These are phyloP conservation scores for Herpetospermum pedunculosum DNA, from an alignment of 306 rosid species.

Conservation along the genomic window DNA sequence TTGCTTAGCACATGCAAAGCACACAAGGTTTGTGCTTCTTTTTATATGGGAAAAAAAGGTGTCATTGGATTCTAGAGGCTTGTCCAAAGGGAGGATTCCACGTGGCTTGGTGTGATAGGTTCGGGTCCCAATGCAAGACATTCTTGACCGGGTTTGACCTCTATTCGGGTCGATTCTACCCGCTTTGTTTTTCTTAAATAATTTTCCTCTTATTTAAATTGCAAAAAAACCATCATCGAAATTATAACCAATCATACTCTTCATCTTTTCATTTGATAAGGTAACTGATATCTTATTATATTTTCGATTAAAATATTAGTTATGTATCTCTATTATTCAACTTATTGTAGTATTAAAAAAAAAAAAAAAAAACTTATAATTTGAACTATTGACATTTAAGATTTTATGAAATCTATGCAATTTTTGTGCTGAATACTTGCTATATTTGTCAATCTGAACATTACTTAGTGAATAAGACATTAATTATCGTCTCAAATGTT, in stretches of 20 bases:
- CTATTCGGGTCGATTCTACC: constrained; percentile 7
- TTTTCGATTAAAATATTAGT: too few species aligned
- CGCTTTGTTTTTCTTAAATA: background rate
- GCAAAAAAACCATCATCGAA: background rate
- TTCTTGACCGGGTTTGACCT: constrained; percentile 39
- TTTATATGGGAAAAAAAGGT: constrained; percentile 47
- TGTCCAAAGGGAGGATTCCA: constrained; percentile 12
- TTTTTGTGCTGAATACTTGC: too few species aligned
- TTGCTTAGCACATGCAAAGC: constrained; percentile 9
- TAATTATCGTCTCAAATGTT: too few species aligned
- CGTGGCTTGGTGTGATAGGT: constrained; percentile 34
- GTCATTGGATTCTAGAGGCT: constrained; percentile 69
- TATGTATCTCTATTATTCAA: too few species aligned
- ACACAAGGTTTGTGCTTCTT: constrained; percentile 7
- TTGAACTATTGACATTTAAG: too few species aligned
- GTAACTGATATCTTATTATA: too few species aligned
- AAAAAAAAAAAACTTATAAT: too few species aligned
- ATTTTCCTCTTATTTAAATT: background rate
- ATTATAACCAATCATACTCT: background rate
- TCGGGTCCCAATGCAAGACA: constrained; percentile 39
- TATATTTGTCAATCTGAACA: too few species aligned
- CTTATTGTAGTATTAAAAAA: too few species aligned
- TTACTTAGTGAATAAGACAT: too few species aligned
- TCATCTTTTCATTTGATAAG: background rate
- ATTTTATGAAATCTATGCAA: too few species aligned